phyloP scores from a whole-genome alignment of 2,329 filamentous ascomycete genomes.

The Westerdykella aurantiaca region DNA sequence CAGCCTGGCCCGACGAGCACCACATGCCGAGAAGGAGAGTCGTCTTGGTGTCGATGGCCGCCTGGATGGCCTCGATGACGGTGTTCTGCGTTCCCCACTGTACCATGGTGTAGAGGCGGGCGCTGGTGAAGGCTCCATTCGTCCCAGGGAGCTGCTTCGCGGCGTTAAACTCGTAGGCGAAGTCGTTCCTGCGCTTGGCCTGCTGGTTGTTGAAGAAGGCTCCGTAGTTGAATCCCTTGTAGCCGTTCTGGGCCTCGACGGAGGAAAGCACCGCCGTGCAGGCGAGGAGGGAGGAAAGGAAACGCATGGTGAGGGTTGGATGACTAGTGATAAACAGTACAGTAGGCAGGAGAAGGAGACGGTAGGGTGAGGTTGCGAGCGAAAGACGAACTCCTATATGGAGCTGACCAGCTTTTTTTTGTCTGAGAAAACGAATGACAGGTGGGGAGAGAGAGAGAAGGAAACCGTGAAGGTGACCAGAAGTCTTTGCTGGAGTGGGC shows the following conservation, averaged over 20 bases:
- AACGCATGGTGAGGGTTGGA: conserved; percentile 26
- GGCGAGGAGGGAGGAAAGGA: conserved; percentile 31
- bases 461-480: too few species aligned
- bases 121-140: conserved; percentile 58
- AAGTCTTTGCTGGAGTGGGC: too few species aligned
- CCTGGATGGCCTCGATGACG: conserved; percentile 66
- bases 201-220: conserved; percentile 55
- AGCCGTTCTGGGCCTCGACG: conserved; percentile 26
- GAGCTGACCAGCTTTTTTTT: too few species aligned
- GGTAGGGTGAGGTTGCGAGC: neutral
- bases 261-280: conserved; percentile 37
- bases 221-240: conserved; percentile 68
- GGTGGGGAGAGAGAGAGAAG: too few species aligned
- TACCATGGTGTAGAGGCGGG: conserved; percentile 70
- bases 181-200: conserved; percentile 58
- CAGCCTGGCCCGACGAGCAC: conserved; percentile 61
- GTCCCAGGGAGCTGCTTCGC: conserved; percentile 61
- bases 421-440: too few species aligned
- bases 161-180: conserved; percentile 63
- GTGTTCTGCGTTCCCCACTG: conserved; percentile 61
- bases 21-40: conserved; percentile 77
- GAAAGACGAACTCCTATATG: too few species aligned
- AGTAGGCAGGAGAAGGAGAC: neutral
- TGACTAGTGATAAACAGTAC: conserved; percentile 1
- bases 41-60: conserved; percentile 75